Evolutionary conservation across 192 early-diverging fungal genomes (phyloP).

Genomic region (Fimicolochytrium jonesii): DNA sequence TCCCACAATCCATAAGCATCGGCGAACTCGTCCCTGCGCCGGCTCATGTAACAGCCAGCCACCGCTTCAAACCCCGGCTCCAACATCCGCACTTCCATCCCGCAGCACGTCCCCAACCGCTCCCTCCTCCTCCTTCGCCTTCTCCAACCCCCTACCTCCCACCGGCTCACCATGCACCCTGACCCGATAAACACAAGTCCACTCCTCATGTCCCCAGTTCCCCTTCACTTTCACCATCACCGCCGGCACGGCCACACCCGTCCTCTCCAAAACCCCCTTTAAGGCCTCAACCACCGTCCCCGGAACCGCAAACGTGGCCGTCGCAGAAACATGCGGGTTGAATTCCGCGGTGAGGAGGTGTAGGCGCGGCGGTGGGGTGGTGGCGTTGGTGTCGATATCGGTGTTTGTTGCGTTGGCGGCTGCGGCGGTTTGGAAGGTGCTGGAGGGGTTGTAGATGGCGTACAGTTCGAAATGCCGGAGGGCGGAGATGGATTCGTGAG

Average conservation of each 20-base stretch:
- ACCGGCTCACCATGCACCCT: constrained; percentile 24
- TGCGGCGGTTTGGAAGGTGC: background rate
- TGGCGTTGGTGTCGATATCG: background rate
- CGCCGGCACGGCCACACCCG: background rate
- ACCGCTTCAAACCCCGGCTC: too few species aligned
- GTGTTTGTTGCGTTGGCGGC: background rate
- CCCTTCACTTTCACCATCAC: constrained; percentile 26
- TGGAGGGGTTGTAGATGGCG: constrained; percentile 23
- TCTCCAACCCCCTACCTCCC: background rate
- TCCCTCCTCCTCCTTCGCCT: too few species aligned
- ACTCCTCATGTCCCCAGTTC: constrained; percentile 36
- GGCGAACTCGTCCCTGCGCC: too few species aligned
- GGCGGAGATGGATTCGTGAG: constrained; percentile 1
- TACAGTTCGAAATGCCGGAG: constrained; percentile 37
- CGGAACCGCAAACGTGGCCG: background rate
- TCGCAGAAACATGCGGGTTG: background rate
- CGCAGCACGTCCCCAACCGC: too few species aligned
- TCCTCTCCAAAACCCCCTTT: constrained; percentile 6
- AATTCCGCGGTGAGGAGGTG: constrained; percentile 3
- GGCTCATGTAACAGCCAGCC: too few species aligned
- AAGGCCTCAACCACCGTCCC: background rate
- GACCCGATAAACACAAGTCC: constrained; percentile 37
- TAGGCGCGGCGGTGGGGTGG: constrained; percentile 9
- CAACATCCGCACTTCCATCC: too few species aligned
- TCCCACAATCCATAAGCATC: too few species aligned